Base-by-base conservation (phyloP, 2,329 filamentous ascomycete species). In the Verticillium zaregamsianum region DNA sequence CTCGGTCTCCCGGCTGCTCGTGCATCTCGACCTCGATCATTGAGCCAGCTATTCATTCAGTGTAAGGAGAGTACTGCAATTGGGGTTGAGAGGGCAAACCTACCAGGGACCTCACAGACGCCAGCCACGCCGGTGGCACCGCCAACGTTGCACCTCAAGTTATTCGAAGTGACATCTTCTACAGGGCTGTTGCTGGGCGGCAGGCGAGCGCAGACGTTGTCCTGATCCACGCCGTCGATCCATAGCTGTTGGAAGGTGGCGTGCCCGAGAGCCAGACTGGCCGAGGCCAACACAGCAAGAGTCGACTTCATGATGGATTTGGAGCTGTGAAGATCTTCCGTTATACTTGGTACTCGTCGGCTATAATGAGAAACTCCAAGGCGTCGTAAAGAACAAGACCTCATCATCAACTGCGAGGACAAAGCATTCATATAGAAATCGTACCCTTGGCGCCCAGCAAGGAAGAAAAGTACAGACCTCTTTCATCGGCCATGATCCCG, bases 241-340 rank as follows among this genome's bases (percentile, higher is more conserved):
- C 78, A 81, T 57, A 81, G 70, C 25, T 80, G 70, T 66, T 84
- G 82, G 72, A 82, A 84, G 35, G 77, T 80, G 52, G 82, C 80
- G 65, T 85, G 82, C 58, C 74, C 76, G 60, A 59, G 59, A 45
- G 64, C 62, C 64, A 65, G 60, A 61, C 62, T 64, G 59, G 57
- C 64, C 58, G 62, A 64, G 57, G 60, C 58, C 49, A 60, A 58
- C 25, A 65, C 60, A n/a, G 60, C 49, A 33, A 64, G 39, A 40
- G 59, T 59, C 37, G 64, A 54, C 60, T 63, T 64, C 64, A 65
- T 65, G 59, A 58, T 64, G 60, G 49, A 25, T 55, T 60, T 45
- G 7, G 20, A 12, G 9, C 3, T 57, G 31, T 12, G 17, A 20
- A 7, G 31, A 35, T 37, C 32, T n/a, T 23, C 15, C 5, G 31